Conservation (phyloP, 345 rosid species). For the Heritiera littoralis region DNA sequence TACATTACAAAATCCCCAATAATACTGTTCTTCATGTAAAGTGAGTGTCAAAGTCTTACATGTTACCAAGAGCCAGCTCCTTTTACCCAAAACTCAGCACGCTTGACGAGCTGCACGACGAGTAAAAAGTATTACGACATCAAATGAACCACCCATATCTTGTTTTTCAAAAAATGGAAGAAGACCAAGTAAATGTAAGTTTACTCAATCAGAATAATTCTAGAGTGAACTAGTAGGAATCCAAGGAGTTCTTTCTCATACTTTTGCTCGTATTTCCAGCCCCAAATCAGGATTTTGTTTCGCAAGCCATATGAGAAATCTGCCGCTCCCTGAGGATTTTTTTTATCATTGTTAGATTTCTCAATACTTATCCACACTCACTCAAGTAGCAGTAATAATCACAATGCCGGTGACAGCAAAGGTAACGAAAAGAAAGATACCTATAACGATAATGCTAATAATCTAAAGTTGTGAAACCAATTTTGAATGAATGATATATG, state of each 20-base stretch:
- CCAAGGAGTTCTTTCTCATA: slow-evolving; percentile 45
- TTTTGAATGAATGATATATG: too few relatives aligned
- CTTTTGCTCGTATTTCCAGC: slow-evolving; percentile 81
- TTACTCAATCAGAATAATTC: slow-evolving; percentile 33
- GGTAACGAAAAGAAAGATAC: too few relatives aligned
- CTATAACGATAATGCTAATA: too few relatives aligned
- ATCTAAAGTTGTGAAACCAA: too few relatives aligned
- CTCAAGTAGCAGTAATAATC: background rate
- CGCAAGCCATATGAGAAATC: slow-evolving; percentile 91
- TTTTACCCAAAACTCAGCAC: slow-evolving; percentile 78
- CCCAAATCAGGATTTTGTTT: slow-evolving; percentile 66
- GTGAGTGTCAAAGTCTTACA: slow-evolving; percentile 44
- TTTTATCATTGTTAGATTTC: slow-evolving; percentile 21
- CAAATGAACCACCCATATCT: slow-evolving; percentile 17
- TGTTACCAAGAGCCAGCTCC: slow-evolving; percentile 68
- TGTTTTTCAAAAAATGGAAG: background rate
- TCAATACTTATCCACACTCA: slow-evolving; percentile 3
- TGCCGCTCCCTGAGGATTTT: slow-evolving; percentile 73
- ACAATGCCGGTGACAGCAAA: background rate
- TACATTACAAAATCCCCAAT: slow-evolving; percentile 23
- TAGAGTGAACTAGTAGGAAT: slow-evolving; percentile 31
- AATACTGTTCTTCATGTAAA: background rate
- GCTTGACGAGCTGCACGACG: slow-evolving; percentile 68
- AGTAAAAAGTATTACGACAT: slow-evolving; percentile 17
- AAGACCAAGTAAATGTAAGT: slow-evolving; percentile 9